phyloP scores from a whole-genome alignment of 1,139 yeast genomes.

The Zhuliangozyma blackwelliae region DNA sequence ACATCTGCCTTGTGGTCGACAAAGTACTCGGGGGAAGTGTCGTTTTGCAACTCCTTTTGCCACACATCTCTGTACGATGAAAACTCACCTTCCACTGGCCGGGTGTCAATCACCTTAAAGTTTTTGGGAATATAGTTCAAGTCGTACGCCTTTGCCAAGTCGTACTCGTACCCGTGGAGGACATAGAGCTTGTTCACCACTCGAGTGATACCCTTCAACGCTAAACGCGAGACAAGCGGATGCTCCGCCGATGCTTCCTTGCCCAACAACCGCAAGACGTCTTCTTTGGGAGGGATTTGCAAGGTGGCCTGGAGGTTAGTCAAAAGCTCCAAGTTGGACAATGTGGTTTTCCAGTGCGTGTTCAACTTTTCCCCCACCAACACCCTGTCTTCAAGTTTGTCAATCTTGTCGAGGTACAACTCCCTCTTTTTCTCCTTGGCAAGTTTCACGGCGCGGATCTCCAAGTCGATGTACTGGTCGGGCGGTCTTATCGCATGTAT shows the following conservation, averaged over 20 bases:
- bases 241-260: slow-evolving; percentile 62
- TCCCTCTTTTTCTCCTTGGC: slow-evolving; percentile 59
- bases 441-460: slow-evolving; percentile 49
- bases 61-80: slow-evolving; percentile 41
- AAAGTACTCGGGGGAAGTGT: slow-evolving; percentile 46
- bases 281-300: slow-evolving; percentile 45
- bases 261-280: slow-evolving; percentile 46
- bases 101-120: slow-evolving; percentile 40
- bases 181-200: slow-evolving; percentile 50
- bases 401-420: slow-evolving; percentile 36
- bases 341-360: slow-evolving; percentile 68
- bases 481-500: slow-evolving; percentile 61
- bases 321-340: slow-evolving; percentile 52
- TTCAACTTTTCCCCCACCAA: slow-evolving; percentile 31
- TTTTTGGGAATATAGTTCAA: slow-evolving; percentile 38
- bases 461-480: slow-evolving; percentile 51
- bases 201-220: slow-evolving; percentile 59
- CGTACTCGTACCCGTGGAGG: slow-evolving; percentile 53
- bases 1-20: slow-evolving; percentile 52
- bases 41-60: slow-evolving; percentile 50
- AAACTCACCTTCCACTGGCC: slow-evolving; percentile 9
- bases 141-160: slow-evolving; percentile 43
- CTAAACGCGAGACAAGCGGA: slow-evolving; percentile 64
- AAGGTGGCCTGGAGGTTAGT: slow-evolving; percentile 52
- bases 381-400: slow-evolving; percentile 41